A percentile compares a stretch with the other conserved stretches of the same genome.
Conservation (phyloP, 1,139 yeast species). For the Candida frijolesensis region DNA sequence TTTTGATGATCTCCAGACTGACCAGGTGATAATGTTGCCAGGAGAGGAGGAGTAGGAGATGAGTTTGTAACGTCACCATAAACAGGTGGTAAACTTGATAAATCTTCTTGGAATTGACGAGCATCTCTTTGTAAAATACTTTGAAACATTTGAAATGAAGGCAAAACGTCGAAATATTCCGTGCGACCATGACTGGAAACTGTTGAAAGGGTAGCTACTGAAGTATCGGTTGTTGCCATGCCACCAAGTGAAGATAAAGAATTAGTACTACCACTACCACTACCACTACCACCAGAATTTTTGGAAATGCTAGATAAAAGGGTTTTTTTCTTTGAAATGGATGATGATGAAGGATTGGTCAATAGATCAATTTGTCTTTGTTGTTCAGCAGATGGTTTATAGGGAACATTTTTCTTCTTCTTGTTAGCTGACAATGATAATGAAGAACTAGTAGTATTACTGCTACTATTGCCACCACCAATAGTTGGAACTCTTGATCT, state of each 20-base stretch:
- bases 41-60: constrained; percentile 28
- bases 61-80: constrained; percentile 40
- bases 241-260: too few relatives aligned
- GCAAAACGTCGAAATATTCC: constrained; percentile 56
- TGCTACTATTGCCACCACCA: not conserved
- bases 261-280: not conserved
- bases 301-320: not conserved
- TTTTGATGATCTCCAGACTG: constrained; percentile 17
- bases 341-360: constrained; percentile 10
- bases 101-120: constrained; percentile 42
- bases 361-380: constrained; percentile 37
- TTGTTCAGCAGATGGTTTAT: constrained; percentile 37
- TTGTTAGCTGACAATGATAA: not conserved
- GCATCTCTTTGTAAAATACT: constrained; percentile 53
- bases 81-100: constrained; percentile 39
- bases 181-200: constrained; percentile 37
- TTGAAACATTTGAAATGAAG: constrained; percentile 67
- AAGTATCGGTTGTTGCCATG: constrained; percentile 8
- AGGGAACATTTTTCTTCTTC: constrained; percentile 28
- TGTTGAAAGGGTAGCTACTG: constrained; percentile 25
- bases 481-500: not conserved
- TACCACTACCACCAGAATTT: not conserved
- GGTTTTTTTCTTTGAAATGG: not conserved
- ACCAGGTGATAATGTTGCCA: constrained; percentile 4
- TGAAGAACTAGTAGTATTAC: too few relatives aligned